Base-by-base conservation (phyloP, 768 basidiomycete species). In the Lentinus tigrinus region DNA sequence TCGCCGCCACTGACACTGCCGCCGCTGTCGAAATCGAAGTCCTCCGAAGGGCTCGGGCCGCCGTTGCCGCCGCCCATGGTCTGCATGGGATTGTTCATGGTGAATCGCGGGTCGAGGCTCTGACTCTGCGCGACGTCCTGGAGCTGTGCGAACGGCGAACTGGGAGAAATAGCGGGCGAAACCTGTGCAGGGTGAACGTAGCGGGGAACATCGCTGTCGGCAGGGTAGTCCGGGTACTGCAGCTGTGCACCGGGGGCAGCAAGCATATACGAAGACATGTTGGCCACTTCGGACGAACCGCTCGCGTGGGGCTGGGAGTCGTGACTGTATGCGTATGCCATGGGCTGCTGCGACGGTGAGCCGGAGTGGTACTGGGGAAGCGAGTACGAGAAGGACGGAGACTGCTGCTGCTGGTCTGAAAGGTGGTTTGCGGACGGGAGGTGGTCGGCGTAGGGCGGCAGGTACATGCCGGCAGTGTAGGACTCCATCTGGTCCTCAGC, bases 121-220 rank as follows among this genome's bases (percentile, higher is more conserved):
- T 50, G 54, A 47, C 52, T 54, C 26, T 52, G 42, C 14, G 50
- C 34, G 40, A 56, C 50, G 19, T 56, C 52, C 4, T 65, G 56
- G 23, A 63, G 51, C 60, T 51, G 56, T 17, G 52, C 57, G 47
- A 36, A 62, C 16, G 51, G 60, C 34, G 57, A 57, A 43, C 38
- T 53, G 36, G 61, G 64, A 3, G 64, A 62, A 37, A 62, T 43
- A 39, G 47, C 47, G 36, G 64, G 61, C 26, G 62, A 61, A 8
- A 65, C 56, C 54, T 65, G 61, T 23, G 64, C 49, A 5, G 64
- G 64, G 52, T 60, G 26, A 19, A 65, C 64, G 50, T 52, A 65
- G 28, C 64, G 64, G 11, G 61, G 61, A 23, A 58, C 49, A 14
- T 57, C 43, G 26, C 56, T 44, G 51, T 56, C 50, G 16, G 21